Base-by-base conservation (phyloP, 306 rosid species). In the Dryas octopetala region DNA sequence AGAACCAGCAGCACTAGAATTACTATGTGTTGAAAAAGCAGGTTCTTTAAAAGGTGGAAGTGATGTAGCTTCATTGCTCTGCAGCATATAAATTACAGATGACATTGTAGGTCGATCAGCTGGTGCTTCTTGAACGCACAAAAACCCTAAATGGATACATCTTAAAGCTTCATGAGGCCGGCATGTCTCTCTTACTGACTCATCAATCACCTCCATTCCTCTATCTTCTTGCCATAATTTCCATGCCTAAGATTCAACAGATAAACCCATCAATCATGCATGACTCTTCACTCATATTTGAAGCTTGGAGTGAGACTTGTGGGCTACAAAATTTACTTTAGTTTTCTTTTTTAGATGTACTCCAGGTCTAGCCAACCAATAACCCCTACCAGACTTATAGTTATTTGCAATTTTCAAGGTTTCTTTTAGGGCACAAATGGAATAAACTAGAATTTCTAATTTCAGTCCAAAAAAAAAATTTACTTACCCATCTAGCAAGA, bases 151-250 rank as follows among this genome's bases (percentile, higher is more conserved):
- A 53, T 47, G 68, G 15, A 62, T 41, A 13, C 81, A 70, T 40
- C 74, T 44, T 0, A 78, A 26, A 19, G 60, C 70, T 64, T 78
- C 76, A 62, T 13, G 48, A 19, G 64, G 62, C 9, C 19, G 38
- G 72, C 81, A 62, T 0, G 62, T 44, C 11, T 62, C 72, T 12
- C n/a, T 23, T 6, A 78, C 5, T 6, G 15, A 38, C 9, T 2
- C 23, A 15, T 71, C 81, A 51, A 47, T 17, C 13, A 62, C 41
- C 50, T 82, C 91, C 78, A 83, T 60, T 1, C 75, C 69, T 65
- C 66, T 84, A 4, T 73, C 80, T 10, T 38, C 76, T 52, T n/a
- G 26, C 76, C 81, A 53, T 44, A 70, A 53, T 3, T 26, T 15
- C 81, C 81, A 78, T 14, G 38, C 59, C 76, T 47, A 4, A 16